Base-by-base conservation (phyloP, 1,284 basidiomycete species). In the Rhodofomes roseus region DNA sequence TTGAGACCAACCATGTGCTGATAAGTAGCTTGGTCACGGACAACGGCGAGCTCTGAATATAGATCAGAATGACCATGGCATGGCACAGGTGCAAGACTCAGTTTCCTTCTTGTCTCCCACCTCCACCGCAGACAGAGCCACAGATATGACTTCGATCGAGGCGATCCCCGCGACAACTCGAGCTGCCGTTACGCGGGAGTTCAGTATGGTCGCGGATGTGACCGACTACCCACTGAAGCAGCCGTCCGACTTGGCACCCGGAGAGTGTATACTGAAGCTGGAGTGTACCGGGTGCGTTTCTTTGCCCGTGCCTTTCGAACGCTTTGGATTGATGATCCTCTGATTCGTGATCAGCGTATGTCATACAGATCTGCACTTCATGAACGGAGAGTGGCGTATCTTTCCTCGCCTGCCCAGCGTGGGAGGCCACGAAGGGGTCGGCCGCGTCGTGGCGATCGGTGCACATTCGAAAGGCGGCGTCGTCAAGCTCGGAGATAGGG, bases 351-450 rank as follows among this genome's bases (percentile, higher is more conserved):
- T 6, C 36, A 61, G 60, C 44, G 77, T 81, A 9, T 89, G 87
- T 71, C 87, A 93, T 70, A 92, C 89, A 4, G 92, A 93, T 70
- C 79, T 93, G 5, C 90, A 92, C 67, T 86, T 86, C 36, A 80
- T 81, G 54, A 71, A 79, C 46, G 82, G 81, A 52, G 89, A 92
- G 67, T 92, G 89, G 89, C 89, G 89, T 2, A 62, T 90, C 39
- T 73, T 76, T 2, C 77, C 86, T 48, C 84, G 81, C 63, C 79
- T 81, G 12, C 92, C 92, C 0, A 82, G 93, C 58, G 83, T 95
- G 59, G 93, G 92, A 31, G 93, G 93, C 0, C 92, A 94, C 69
- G 92, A 93, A 56, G 91, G 89, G 63, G 83, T 89, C 7, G 87
- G 89, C 3, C 72, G 81, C 53, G 76, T 95, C 56, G 87, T 95